Evolutionary conservation across 2,329 filamentous ascomycete species (phyloP).

Genomic region (Penicillium sp.): DNA sequence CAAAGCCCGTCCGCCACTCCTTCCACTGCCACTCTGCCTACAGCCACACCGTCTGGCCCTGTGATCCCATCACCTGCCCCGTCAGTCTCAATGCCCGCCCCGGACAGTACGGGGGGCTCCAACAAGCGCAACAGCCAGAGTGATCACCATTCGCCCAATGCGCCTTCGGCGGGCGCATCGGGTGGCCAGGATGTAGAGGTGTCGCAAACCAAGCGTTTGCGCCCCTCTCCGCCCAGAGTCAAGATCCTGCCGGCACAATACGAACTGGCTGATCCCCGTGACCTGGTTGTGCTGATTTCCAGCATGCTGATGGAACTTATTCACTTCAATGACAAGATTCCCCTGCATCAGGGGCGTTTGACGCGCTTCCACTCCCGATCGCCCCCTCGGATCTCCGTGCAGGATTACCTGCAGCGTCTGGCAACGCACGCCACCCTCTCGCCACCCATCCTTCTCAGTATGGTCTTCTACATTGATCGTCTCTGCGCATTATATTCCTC

Average conservation of each 20-base stretch:
- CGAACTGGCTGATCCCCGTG: constrained; percentile 76
- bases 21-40: constrained; percentile 14
- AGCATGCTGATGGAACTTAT: constrained; percentile 97
- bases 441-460: constrained; percentile 90
- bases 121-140: constrained; percentile 38
- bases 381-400: constrained; percentile 87
- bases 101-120: constrained; percentile 27
- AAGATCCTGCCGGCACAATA: constrained; percentile 67
- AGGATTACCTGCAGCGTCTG: constrained; percentile 88
- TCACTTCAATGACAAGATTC: constrained; percentile 83
- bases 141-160: constrained; percentile 24
- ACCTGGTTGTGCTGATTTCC: constrained; percentile 85
- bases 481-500: constrained; percentile 88
- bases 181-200: constrained; percentile 28
- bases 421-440: constrained; percentile 92
- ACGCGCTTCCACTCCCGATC: constrained; percentile 93
- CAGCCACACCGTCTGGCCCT: constrained; percentile 16
- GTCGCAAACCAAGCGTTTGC: constrained; percentile 47
- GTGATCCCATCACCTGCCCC: constrained; percentile 20
- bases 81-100: constrained; percentile 32
- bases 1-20: constrained; percentile 14
- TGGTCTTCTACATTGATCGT: constrained; percentile 98
- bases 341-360: constrained; percentile 78
- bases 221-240: constrained; percentile 45
- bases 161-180: constrained; percentile 19